A percentile compares a stretch with the other conserved stretches of the same genome.
These are phyloP conservation scores for Noccaea bulbosa DNA, from an alignment of 345 rosid genomes.

Conservation along the genomic window DNA sequence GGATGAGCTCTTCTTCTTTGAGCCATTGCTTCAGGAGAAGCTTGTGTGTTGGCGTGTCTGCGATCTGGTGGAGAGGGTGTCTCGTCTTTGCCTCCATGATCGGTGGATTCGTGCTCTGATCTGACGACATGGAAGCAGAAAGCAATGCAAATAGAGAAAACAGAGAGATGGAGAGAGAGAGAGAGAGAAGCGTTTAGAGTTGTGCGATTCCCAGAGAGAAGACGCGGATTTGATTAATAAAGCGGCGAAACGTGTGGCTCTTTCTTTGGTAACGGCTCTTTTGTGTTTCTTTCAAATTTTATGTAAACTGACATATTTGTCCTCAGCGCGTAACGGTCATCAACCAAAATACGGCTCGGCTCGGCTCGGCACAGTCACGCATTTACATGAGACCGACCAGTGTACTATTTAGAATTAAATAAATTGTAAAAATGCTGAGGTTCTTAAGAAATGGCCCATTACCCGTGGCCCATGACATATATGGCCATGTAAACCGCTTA, in stretches of 20 bases:
- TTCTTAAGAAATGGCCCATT: too few relatives aligned
- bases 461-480: neutral
- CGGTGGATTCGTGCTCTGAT: slow-evolving; percentile 51
- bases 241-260: slow-evolving; percentile 11
- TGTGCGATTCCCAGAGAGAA: slow-evolving; percentile 19
- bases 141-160: slow-evolving; percentile 17
- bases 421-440: neutral
- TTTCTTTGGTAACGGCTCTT: slow-evolving; percentile 42
- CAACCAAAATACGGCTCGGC: neutral
- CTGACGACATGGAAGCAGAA: slow-evolving; percentile 50
- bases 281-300: slow-evolving; percentile 11
- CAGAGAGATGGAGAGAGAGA: slow-evolving; percentile 23
- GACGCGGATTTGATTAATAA: slow-evolving; percentile 13
- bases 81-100: slow-evolving; percentile 59
- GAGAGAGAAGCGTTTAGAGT: slow-evolving; percentile 22
- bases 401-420: neutral
- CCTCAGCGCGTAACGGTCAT: slow-evolving; percentile 38
- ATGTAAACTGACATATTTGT: slow-evolving; percentile 9
- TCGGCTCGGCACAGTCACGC: neutral
- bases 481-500: neutral
- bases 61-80: slow-evolving; percentile 92
- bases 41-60: slow-evolving; percentile 88
- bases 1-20: slow-evolving; percentile 86
- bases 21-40: slow-evolving; percentile 96
- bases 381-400: slow-evolving; percentile 5